phyloP scores from a whole-genome alignment of 1,139 yeast species.

The Blastobotrys serpentis region DNA sequence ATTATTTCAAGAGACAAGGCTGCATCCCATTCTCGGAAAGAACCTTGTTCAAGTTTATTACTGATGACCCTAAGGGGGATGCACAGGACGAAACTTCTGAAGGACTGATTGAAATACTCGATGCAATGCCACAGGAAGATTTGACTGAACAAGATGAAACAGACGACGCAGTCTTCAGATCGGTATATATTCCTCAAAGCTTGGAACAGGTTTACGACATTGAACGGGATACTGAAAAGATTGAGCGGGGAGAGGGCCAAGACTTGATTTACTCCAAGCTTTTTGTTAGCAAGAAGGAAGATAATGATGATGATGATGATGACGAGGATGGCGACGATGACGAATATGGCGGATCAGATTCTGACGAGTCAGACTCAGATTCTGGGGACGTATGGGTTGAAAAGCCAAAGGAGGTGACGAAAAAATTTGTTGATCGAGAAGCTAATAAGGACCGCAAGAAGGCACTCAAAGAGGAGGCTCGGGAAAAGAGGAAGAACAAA shows the following conservation, averaged over 20 bases:
- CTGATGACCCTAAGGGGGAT: constrained; percentile 24
- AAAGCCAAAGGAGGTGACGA: constrained; percentile 51
- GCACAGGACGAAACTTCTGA: constrained; percentile 30
- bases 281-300: constrained; percentile 26
- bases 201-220: constrained; percentile 47
- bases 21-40: constrained; percentile 81
- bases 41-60: constrained; percentile 72
- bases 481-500: constrained; percentile 84
- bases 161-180: constrained; percentile 86
- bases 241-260: constrained; percentile 76
- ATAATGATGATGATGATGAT: constrained; percentile 24
- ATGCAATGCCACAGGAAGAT: constrained; percentile 37
- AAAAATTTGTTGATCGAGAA: constrained; percentile 79
- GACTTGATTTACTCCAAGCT: constrained; percentile 53
- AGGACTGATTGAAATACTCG: constrained; percentile 35
- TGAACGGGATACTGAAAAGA: constrained; percentile 85
- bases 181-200: constrained; percentile 77
- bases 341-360: constrained; percentile 41
- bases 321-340: constrained; percentile 38
- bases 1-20: constrained; percentile 72
- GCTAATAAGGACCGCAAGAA: constrained; percentile 80
- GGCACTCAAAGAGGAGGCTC: constrained; percentile 76
- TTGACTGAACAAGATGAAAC: constrained; percentile 50
- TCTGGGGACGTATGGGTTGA: constrained; percentile 47
- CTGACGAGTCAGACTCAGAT: constrained; percentile 34